A percentile compares a stretch with the other conserved stretches of the same genome.
Evolutionary conservation across 768 basidiomycete species (phyloP).

Genomic region (Serendipita indica): DNA sequence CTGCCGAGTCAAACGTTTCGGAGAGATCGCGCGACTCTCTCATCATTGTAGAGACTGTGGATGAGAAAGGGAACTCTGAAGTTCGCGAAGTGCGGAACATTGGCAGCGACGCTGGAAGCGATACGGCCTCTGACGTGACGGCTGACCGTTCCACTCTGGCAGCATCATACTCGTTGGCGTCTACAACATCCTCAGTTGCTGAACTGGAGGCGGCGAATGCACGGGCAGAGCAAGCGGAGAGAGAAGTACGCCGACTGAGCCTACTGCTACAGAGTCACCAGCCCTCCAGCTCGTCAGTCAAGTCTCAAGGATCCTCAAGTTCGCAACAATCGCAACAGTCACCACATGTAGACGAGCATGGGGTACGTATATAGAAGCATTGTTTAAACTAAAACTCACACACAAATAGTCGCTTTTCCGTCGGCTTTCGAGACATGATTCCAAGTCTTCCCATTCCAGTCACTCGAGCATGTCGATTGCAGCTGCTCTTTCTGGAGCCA

Average conservation of each 20-base stretch:
- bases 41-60: not conserved
- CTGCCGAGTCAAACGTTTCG: not conserved
- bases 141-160: not conserved
- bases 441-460: not conserved
- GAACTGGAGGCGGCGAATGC: not conserved
- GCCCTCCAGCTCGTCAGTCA: too few species aligned
- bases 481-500: not conserved
- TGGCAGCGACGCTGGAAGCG: not conserved
- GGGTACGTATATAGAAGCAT: not conserved
- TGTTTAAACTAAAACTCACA: not conserved
- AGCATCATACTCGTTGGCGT: not conserved
- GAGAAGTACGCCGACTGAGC: not conserved
- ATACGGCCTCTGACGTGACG: not conserved
- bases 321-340: too few species aligned
- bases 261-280: not conserved
- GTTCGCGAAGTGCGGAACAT: not conserved
- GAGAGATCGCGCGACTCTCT: not conserved
- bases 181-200: conserved; percentile 2
- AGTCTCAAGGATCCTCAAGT: too few species aligned
- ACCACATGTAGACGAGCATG: not conserved
- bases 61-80: not conserved
- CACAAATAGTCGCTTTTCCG: not conserved
- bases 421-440: conserved; percentile 3
- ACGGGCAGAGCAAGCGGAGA: not conserved
- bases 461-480: not conserved